A percentile compares a stretch with the other conserved stretches of the same genome.
Conservation (phyloP, 2,329 filamentous ascomycete species). For the Onygenales sp. region DNA sequence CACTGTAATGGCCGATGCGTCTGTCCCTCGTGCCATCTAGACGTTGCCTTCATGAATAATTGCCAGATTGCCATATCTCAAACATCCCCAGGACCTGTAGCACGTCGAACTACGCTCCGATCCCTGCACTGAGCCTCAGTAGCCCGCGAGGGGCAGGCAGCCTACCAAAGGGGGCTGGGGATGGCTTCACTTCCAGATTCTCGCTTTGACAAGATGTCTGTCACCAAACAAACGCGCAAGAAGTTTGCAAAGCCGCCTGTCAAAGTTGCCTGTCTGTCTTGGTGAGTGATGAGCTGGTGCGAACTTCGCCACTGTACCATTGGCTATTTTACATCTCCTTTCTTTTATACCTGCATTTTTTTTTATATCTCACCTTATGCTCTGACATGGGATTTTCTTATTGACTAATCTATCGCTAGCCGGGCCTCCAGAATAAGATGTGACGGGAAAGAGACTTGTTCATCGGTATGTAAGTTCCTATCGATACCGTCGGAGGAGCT, state of each 20-base stretch:
- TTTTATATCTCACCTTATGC: neutral
- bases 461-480: slow-evolving; percentile 27
- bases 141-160: no score
- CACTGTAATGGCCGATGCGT: no score
- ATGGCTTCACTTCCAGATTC: slow-evolving; percentile 1
- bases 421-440: slow-evolving; percentile 35
- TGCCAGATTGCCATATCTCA: no score
- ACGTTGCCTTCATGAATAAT: no score
- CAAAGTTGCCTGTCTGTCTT: slow-evolving; percentile 35
- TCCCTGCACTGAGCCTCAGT: no score
- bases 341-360: slow-evolving; percentile 3
- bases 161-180: neutral
- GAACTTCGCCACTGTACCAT: neutral
- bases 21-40: no score
- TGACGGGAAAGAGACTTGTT: slow-evolving; percentile 35
- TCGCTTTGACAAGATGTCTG: slow-evolving; percentile 11
- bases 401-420: slow-evolving; percentile 15
- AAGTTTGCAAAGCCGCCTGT: slow-evolving; percentile 37
- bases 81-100: no score
- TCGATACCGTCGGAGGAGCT: slow-evolving; percentile 1
- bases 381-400: neutral
- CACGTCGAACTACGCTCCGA: no score
- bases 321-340: neutral
- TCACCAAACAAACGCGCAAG: slow-evolving; percentile 27
- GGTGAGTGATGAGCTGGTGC: slow-evolving; percentile 20